A percentile compares a stretch with the other conserved stretches of the same genome.
phyloP scores from a whole-genome alignment of 495 filamentous ascomycete genomes.

The Penicillium samsonianum region DNA sequence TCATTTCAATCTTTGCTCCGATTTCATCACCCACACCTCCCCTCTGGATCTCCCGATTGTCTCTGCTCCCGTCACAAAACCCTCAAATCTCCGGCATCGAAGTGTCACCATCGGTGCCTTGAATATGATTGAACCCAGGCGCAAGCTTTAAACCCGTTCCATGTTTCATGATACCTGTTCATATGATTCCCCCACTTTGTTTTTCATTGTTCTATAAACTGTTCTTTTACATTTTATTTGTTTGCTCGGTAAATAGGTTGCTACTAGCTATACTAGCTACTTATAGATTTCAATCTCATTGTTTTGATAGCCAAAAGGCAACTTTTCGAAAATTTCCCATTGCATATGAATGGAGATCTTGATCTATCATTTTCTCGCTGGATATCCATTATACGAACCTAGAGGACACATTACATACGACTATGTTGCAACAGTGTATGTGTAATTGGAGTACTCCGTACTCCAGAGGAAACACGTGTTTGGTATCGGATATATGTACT shows the following conservation, averaged over 20 bases:
- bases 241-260: not conserved
- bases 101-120: not conserved
- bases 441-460: not conserved
- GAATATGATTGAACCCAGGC: slow-evolving; percentile 1
- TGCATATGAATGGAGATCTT: not conserved
- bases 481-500: not conserved
- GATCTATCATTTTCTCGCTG: not conserved
- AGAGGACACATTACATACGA: not conserved
- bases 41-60: not conserved
- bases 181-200: slow-evolving; percentile 18
- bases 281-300: slow-evolving; percentile 11
- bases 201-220: slow-evolving; percentile 9
- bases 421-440: not conserved
- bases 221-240: not conserved
- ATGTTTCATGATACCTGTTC: slow-evolving; percentile 14
- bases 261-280: not conserved
- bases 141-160: slow-evolving; percentile 1
- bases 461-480: not conserved
- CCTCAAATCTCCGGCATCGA: not conserved
- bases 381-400: not conserved
- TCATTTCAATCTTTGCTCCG: not conserved
- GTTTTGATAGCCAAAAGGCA: not conserved
- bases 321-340: not conserved
- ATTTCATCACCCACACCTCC: not conserved
- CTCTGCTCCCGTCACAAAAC: not conserved